Evolutionary conservation across 2,329 filamentous ascomycete genomes (phyloP).

Genomic region (Bertia moriformis): DNA sequence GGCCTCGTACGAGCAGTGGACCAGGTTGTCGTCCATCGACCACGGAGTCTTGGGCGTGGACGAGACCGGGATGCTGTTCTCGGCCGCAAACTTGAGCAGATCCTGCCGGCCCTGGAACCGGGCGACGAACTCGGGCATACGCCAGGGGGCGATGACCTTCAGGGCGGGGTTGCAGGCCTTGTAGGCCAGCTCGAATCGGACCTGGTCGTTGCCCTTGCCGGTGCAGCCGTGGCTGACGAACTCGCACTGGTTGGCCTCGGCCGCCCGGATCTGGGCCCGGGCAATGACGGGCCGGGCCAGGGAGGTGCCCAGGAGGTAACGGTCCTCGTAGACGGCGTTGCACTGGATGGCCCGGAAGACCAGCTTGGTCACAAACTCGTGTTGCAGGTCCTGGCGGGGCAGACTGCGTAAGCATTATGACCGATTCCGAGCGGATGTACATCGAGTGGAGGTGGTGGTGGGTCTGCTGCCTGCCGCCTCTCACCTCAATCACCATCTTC

Average conservation of each 20-base stretch:
- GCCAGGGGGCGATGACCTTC: background rate
- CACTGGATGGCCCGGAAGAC: conserved; percentile 69
- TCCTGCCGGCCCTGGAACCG: conserved; percentile 27
- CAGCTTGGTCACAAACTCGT: conserved; percentile 67
- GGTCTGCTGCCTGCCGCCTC: no score
- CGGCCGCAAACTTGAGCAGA: conserved; percentile 33
- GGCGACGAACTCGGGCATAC: background rate
- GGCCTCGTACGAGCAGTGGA: conserved; percentile 49
- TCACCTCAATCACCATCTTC: no score
- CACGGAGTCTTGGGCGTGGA: conserved; percentile 41
- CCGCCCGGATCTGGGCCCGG: conserved; percentile 33
- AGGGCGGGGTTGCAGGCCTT: conserved; percentile 5
- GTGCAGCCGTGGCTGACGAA: conserved; percentile 14
- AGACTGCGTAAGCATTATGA: conserved; percentile 33
- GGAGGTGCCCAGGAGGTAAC: conserved; percentile 32
- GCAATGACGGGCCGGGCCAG: conserved; percentile 60
- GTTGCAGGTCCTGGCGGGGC: conserved; percentile 56
- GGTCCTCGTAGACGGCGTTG: conserved; percentile 55
- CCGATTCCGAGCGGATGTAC: no score
- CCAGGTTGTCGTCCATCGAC: conserved; percentile 39
- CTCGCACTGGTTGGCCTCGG: conserved; percentile 20
- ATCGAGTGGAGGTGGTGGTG: no score
- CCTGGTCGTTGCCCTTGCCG: conserved; percentile 6
- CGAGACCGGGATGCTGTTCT: conserved; percentile 33
- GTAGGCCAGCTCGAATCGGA: conserved; percentile 20